Evolutionary conservation across 805 yeast genomes (phyloP).

Genomic region (Blastobotrys attinorum): DNA sequence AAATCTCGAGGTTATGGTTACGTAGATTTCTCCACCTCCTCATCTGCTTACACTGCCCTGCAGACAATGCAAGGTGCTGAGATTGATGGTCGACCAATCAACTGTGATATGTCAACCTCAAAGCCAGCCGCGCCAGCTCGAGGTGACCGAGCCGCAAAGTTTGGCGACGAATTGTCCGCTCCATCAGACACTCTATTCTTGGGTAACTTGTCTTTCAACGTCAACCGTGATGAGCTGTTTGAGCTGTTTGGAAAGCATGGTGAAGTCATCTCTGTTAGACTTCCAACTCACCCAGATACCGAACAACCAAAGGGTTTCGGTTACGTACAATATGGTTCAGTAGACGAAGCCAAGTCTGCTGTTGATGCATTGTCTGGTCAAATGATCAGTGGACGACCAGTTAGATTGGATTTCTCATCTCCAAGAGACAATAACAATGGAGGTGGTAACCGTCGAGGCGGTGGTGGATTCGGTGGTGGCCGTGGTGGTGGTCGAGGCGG

Average conservation of each 20-base stretch:
- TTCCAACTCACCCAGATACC: constrained; percentile 98
- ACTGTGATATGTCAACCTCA: constrained; percentile 83
- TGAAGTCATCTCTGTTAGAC: constrained; percentile 77
- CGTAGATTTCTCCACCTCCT: constrained; percentile 80
- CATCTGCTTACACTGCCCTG: constrained; percentile 79
- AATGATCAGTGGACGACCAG: constrained; percentile 82
- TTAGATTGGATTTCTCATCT: constrained; percentile 89
- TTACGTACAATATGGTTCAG: constrained; percentile 80
- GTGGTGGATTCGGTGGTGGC: constrained; percentile 17
- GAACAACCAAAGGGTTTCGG: constrained; percentile 99
- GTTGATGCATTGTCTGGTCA: constrained; percentile 82
- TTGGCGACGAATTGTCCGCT: constrained; percentile 81
- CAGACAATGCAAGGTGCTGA: constrained; percentile 83
- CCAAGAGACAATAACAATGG: constrained; percentile 48
- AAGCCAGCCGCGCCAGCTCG: constrained; percentile 54
- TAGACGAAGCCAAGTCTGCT: constrained; percentile 89
- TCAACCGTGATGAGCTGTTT: constrained; percentile 70
- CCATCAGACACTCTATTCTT: constrained; percentile 95
- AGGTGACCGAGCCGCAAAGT: constrained; percentile 76
- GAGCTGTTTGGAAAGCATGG: constrained; percentile 72
- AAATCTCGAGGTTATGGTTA: constrained; percentile 92
- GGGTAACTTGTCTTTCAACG: constrained; percentile 92
- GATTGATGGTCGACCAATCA: constrained; percentile 94
- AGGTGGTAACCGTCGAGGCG: constrained; percentile 34
- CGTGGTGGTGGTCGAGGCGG: constrained; percentile 33